Base-by-base conservation (phyloP, 139 green algal species). In the Volvox reticuliferus region DNA sequence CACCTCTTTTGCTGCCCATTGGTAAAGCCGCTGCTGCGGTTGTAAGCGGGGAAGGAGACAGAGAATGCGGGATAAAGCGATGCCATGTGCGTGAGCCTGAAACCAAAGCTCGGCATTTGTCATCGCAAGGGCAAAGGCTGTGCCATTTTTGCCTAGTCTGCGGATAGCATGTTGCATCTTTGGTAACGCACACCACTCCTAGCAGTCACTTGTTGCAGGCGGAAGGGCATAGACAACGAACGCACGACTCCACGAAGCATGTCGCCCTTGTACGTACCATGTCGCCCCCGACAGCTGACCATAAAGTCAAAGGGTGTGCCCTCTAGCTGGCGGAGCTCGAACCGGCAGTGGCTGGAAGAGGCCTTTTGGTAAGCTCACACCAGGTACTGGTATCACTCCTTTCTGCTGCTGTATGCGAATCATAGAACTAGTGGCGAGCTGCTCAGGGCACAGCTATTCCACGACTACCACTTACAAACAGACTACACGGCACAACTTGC, bases 21-120 rank as follows among this genome's bases (percentile, higher is more conserved):
- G 50, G 3, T 90, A 80, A 22, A 98, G 89, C 3, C 96, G 90
- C 92, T 96, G 91, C 73, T n/a, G n/a, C n/a, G n/a, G n/a, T n/a
- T n/a, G n/a, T 21, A 3, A 44, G 12, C 1, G 19, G 30, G 30
- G 21, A 21, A 19, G 62, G 19, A 69, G 17, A 69, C 62, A 69
- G 62, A 17, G 62, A 69, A 69, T 17, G 17, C 17, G 62, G 62
- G 19, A 69, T 19, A 19, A 19, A 19, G 62, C 62, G 19, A 69
- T 69, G 19, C 62, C 17, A 69, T 19, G 62, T 24, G 19, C 17
- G 62, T 19, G 62, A 69, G 17, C 62, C 19, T 62, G 20, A 24
- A 94, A 92, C 90, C 96, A 91, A 28, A 98, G 97, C 89, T 98
- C 97, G 82, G 93, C 93, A 61, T 98, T 96, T 12, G 84, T 93